Evolutionary conservation across 2,329 filamentous ascomycete genomes (phyloP), one percentile per base, ranked within the genome.

Genomic region (Fusarium liriodendri): DNA sequence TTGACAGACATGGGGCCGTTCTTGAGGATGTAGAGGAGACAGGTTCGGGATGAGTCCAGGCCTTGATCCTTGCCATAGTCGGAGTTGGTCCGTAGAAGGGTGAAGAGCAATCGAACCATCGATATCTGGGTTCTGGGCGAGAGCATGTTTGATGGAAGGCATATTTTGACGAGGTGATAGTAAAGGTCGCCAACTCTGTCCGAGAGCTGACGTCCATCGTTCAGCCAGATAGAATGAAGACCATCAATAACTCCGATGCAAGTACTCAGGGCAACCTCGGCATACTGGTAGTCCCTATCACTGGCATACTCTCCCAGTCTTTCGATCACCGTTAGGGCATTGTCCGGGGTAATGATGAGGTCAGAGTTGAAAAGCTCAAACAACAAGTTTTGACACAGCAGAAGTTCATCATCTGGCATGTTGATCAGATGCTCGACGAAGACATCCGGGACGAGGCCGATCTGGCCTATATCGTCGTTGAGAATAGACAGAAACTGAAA

Each of bases 101-200:
- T 87, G 67, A 95, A 88, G 0, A 98, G 85, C 16, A 99, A 85
- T 25, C 85, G 84, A 4, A 92, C 89, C 69, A 98, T 85, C 1
- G 87, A 86, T 62, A 91, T 89, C 72, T 95, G 92, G 2, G 93
- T 89, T 66, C 86, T 87, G 3, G 91, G 84, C 1, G 96, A 97
- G 57, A 95, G 87, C 40, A 93, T 87, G 52, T 91, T 91, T 52
- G 89, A 92, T 7, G 89, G 87, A 29, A 98, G 83, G 33, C 91
- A 89, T 20, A 87, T 87, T 63, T 90, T 89, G 55, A 95, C 88
- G 73, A 97, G 92, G 85, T 95, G 94, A 52, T 89, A 84, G 81
- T 98, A 98, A 22, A 98, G 84, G 69, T 97, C 92, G 22, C 91
- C 89, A 5, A 92, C 94, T 45, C 89, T 87, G 4, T 89, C 88